Conservation (phyloP, 495 filamentous ascomycete species). For the Corynascus novoguineensis region DNA sequence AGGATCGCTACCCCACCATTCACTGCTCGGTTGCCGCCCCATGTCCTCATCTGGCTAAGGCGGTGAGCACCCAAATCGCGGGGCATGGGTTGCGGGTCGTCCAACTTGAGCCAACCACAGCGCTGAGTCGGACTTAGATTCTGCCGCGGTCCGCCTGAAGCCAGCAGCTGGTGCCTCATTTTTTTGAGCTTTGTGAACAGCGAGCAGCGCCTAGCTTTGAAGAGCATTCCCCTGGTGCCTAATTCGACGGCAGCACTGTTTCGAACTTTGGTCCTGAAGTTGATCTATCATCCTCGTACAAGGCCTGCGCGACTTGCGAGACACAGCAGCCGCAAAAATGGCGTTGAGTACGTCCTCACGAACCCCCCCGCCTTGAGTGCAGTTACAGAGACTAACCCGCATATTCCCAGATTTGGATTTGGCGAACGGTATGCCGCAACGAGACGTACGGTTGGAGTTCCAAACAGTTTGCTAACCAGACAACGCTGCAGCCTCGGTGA, state of each 20-base stretch:
- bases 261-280: constrained; percentile 3
- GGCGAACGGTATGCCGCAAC: constrained; percentile 41
- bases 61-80: constrained; percentile 20
- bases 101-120: constrained; percentile 16
- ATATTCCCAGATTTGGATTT: constrained; percentile 43
- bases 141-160: constrained; percentile 24
- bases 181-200: constrained; percentile 30
- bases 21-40: not conserved
- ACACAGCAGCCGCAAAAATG: constrained; percentile 35
- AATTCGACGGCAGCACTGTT: constrained; percentile 9
- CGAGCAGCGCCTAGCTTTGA: constrained; percentile 23
- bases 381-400: constrained; percentile 24
- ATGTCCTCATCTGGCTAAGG: constrained; percentile 16
- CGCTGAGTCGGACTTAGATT: constrained; percentile 25
- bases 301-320: constrained; percentile 1
- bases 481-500: constrained; percentile 41
- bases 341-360: constrained; percentile 41
- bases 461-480: constrained; percentile 12
- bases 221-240: constrained; percentile 16
- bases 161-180: constrained; percentile 20
- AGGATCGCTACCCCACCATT: constrained; percentile 20
- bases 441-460: not conserved
- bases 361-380: constrained; percentile 7
- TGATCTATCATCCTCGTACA: constrained; percentile 5
- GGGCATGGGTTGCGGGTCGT: constrained; percentile 5